Evolutionary conservation across 2,329 filamentous ascomycete species (phyloP).

Genomic region (Endocalyx cinctus): DNA sequence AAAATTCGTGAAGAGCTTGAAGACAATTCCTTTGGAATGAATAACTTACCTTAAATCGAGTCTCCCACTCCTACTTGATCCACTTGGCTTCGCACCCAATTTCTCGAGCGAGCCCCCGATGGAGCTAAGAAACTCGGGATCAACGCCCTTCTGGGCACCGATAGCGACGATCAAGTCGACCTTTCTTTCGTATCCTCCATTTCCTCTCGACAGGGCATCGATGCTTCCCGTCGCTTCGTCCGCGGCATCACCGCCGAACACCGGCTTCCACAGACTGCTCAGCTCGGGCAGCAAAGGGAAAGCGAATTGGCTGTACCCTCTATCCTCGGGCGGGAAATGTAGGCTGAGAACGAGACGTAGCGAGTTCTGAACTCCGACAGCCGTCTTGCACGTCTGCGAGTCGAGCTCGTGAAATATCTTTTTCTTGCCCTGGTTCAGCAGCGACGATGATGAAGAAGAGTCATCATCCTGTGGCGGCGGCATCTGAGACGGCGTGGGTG

Average conservation of each 20-base stretch:
- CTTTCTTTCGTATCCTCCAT: no score
- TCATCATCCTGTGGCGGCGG: constrained; percentile 29
- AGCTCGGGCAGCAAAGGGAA: constrained; percentile 45
- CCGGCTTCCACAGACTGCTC: constrained; percentile 48
- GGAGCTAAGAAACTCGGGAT: constrained; percentile 41
- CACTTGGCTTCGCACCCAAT: constrained; percentile 46
- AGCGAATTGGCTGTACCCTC: constrained; percentile 43
- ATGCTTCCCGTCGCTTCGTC: not conserved
- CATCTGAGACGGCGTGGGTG: constrained; percentile 40
- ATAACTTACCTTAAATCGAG: constrained; percentile 52
- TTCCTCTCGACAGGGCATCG: no score
- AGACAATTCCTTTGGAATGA: no score
- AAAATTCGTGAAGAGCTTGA: no score
- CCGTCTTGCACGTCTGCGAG: constrained; percentile 37
- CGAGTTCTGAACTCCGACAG: constrained; percentile 53
- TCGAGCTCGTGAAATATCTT: constrained; percentile 43
- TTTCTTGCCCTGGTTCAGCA: constrained; percentile 8
- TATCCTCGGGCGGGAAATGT: constrained; percentile 44
- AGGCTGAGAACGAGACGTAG: constrained; percentile 48
- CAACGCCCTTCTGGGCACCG: constrained; percentile 51
- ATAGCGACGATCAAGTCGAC: constrained; percentile 58
- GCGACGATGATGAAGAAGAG: not conserved
- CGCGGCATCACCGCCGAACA: constrained; percentile 35
- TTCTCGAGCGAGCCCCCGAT: constrained; percentile 51
- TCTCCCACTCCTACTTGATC: constrained; percentile 47